A percentile compares a stretch with the other conserved stretches of the same genome.
These are phyloP conservation scores for Cyclostephanos invisitatus DNA, from an alignment of 108 stramenopile genomes.

Conservation along the genomic window DNA sequence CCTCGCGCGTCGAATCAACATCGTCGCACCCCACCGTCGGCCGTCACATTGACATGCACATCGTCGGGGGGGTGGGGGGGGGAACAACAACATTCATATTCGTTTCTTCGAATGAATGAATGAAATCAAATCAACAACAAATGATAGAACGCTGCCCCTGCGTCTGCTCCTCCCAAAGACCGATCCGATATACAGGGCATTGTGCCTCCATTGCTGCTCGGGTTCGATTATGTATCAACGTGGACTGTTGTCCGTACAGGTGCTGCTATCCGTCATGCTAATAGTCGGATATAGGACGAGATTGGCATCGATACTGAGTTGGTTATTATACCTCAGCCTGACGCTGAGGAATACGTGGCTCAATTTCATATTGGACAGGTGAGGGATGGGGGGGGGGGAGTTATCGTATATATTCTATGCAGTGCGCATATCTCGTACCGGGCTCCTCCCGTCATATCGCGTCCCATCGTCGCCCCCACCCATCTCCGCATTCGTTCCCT, in stretches of 20 bases:
- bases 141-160: constrained; percentile 65
- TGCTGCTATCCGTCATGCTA: constrained; percentile 57
- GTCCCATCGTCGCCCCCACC: no score
- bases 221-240: constrained; percentile 66
- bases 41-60: no score
- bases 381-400: background rate
- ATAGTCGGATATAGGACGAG: constrained; percentile 64
- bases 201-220: constrained; percentile 79
- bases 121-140: no score
- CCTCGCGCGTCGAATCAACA: no score
- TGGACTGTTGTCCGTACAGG: constrained; percentile 60
- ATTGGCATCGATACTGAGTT: constrained; percentile 67
- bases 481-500: background rate
- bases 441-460: no score
- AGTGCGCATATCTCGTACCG: no score
- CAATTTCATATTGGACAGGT: constrained; percentile 85
- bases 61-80: no score
- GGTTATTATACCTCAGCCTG: constrained; percentile 75
- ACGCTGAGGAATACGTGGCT: constrained; percentile 86
- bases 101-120: no score
- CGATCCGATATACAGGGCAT: constrained; percentile 63
- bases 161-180: constrained; percentile 64
- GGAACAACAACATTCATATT: background rate
- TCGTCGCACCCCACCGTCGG: no score
- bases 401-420: no score